Percentiles rank a stretch among this genome's conserved stretches.
These are phyloP conservation scores for Beauveria australis DNA, from an alignment of 2,329 filamentous ascomycete species.

Conservation along the genomic window DNA sequence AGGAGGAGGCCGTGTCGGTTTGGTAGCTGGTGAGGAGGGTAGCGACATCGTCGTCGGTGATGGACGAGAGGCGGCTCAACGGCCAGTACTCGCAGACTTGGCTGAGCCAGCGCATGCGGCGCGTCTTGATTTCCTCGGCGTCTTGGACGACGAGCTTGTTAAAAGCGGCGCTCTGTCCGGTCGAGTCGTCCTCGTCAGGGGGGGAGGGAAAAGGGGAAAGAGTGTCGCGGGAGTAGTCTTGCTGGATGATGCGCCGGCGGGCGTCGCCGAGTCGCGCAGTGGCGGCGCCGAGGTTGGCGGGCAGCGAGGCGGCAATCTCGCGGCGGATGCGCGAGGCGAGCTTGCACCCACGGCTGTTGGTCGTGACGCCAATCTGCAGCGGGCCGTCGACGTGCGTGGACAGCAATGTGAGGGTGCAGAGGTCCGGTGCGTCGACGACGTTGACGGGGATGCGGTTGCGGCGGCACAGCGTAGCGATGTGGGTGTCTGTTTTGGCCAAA, in stretches of 20 bases:
- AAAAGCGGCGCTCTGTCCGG: constrained; percentile 72
- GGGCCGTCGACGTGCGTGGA: constrained; percentile 86
- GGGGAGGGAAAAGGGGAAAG: constrained; percentile 18
- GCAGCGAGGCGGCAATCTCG: constrained; percentile 76
- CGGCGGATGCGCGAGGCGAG: constrained; percentile 80
- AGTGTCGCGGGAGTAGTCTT: constrained; percentile 54
- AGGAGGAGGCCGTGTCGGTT: constrained; percentile 20
- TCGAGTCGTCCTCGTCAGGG: constrained; percentile 47
- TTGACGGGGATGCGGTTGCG: constrained; percentile 84
- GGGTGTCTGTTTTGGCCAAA: constrained; percentile 23
- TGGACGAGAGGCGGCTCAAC: constrained; percentile 67
- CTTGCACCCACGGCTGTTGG: constrained; percentile 90
- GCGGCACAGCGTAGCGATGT: constrained; percentile 67
- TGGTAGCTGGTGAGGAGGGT: constrained; percentile 65
- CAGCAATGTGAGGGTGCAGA: constrained; percentile 85
- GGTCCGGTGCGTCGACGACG: constrained; percentile 74
- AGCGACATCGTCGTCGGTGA: constrained; percentile 74
- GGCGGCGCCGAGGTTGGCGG: constrained; percentile 64
- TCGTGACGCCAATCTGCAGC: constrained; percentile 90
- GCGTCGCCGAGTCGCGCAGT: constrained; percentile 71
- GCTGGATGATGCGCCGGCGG: constrained; percentile 62
- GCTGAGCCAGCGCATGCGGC: constrained; percentile 84
- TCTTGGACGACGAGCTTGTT: constrained; percentile 70
- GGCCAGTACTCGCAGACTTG: constrained; percentile 99
- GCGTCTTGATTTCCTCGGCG: constrained; percentile 57